Conservation (phyloP, 352 stramenopile species). For the Achlya hypogyna region DNA sequence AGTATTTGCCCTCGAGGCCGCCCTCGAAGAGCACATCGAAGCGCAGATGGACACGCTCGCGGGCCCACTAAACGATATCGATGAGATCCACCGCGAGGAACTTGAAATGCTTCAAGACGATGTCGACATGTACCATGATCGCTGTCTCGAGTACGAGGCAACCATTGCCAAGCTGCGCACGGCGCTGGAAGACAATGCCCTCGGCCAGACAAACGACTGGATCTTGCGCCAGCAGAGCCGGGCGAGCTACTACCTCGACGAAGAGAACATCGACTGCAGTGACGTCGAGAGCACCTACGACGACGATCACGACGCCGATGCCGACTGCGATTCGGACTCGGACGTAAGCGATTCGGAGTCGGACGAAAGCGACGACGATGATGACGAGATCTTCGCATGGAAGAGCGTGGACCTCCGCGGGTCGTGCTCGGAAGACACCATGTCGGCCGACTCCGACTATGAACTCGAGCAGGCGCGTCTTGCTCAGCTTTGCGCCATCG, state of each 20-base stretch:
- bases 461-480: neutral
- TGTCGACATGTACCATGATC: conserved; percentile 12
- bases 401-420: neutral
- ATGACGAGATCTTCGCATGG: neutral
- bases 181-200: conserved; percentile 1
- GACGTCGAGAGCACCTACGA: neutral
- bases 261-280: neutral
- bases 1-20: conserved; percentile 2
- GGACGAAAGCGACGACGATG: neutral
- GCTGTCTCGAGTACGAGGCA: conserved; percentile 9
- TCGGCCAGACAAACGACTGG: conserved; percentile 1
- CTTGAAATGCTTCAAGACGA: conserved; percentile 19
- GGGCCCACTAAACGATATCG: neutral
- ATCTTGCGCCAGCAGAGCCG: conserved; percentile 3
- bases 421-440: conserved; percentile 11
- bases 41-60: neutral
- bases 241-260: neutral
- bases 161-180: conserved; percentile 9
- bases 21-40: neutral
- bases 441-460: conserved; percentile 13
- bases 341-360: neutral
- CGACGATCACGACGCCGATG: neutral
- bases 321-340: neutral
- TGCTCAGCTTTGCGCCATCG: conserved; percentile 2
- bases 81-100: neutral